Evolutionary conservation across 2,329 filamentous ascomycete genomes (phyloP), one percentile per base, ranked within the genome.

Genomic region (Fusarium haematococcum): DNA sequence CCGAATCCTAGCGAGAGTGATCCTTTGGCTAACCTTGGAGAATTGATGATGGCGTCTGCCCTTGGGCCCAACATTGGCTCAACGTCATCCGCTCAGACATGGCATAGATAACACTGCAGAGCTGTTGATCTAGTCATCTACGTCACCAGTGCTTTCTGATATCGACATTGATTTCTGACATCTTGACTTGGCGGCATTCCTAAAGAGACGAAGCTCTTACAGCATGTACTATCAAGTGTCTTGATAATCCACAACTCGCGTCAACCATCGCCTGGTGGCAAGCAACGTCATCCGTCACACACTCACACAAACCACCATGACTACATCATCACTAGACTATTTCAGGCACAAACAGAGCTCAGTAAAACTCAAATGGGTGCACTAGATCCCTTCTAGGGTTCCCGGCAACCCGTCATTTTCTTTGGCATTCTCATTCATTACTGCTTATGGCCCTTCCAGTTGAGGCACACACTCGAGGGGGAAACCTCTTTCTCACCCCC

Each of bases 361-460:
- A 59, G 23, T 20, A 30, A 59, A 59, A 69, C 43, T 58, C 62
- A 65, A 66, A 74, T 54, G 50, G 43, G 48, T 41, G 33, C 32
- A 52, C 58, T 32, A 68, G 11, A 62, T 43, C 57, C 20, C 25
- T 63, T 63, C 45, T 43, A 33, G 61, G 45, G 50, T 35, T 65
- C 16, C 30, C 8, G 33, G 48, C 33, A 37, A 57, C 37, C 45
- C 33, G 63, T 52, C 23, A 23, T 45, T 59, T 45, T 60, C 48
- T 63, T 25, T 61, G 56, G 63, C 72, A 75, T 75, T 75, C 71
- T 74, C 62, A 64, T 73, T 75, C 72, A 75, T 75, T 75, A 75
- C 66, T 73, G 61, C 72, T 70, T 75, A 73, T 60, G 56, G 43
- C 63, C 63, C 63, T 54, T 75, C 66, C 66, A 70, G 72, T 70